A percentile compares a stretch with the other conserved stretches of the same genome.
Evolutionary conservation across 495 filamentous ascomycete species (phyloP).

Genomic region (Podospora anserina): DNA sequence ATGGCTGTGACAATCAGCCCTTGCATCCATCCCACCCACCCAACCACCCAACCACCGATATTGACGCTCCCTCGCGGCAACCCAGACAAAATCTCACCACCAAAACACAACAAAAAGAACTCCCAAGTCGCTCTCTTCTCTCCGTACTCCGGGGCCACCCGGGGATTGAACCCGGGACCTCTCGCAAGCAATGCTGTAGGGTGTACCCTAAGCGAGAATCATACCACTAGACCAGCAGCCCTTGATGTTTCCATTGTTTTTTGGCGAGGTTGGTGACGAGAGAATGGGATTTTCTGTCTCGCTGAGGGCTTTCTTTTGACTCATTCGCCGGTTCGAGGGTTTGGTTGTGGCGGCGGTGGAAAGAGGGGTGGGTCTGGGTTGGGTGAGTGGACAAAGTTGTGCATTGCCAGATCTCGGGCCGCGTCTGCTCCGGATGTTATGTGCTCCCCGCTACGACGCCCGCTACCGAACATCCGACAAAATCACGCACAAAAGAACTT

Average conservation of each 20-base stretch:
- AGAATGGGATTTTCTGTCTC: not conserved
- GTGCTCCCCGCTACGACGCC: no score
- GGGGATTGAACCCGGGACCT: conserved; percentile 23
- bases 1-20: no score
- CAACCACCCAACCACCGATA: no score
- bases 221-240: conserved; percentile 26
- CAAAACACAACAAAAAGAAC: not conserved
- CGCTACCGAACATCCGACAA: not conserved
- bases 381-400: not conserved
- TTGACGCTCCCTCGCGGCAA: no score
- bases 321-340: conserved; percentile 1
- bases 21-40: no score
- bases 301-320: not conserved
- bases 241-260: conserved; percentile 13
- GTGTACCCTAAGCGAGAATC: conserved; percentile 21
- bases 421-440: not conserved
- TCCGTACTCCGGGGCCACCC: conserved; percentile 9
- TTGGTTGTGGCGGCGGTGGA: no score
- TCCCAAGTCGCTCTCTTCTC: not conserved
- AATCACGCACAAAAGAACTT: not conserved
- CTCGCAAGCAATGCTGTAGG: conserved; percentile 17
- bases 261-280: not conserved
- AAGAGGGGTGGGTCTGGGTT: not conserved
- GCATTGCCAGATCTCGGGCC: not conserved
- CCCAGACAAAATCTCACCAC: no score